Evolutionary conservation across 805 yeast genomes (phyloP).

Genomic region (Wickerhamiella azyma): DNA sequence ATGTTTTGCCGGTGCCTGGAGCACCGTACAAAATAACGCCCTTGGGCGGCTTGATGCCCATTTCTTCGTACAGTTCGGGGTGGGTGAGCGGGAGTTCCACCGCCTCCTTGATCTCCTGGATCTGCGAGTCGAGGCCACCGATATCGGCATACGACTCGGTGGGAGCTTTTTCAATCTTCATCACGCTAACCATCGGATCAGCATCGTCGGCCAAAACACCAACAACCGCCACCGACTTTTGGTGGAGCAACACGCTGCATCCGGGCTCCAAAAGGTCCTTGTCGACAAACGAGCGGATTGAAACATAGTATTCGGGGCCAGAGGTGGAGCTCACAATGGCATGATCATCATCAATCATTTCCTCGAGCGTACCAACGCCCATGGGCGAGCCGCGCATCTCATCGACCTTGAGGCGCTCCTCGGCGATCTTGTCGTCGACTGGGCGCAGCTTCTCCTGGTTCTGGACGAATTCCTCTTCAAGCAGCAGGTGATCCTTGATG

Average conservation of each 20-base stretch:
- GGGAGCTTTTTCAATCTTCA: constrained; percentile 97
- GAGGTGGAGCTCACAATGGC: constrained; percentile 94
- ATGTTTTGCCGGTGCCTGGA: constrained; percentile 95
- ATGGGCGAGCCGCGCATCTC: constrained; percentile 93
- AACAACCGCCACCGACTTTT: constrained; percentile 89
- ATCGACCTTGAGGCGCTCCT: constrained; percentile 88
- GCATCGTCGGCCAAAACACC: constrained; percentile 98
- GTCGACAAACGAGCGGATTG: constrained; percentile 91
- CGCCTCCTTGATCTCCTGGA: constrained; percentile 94
- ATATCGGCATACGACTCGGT: constrained; percentile 93
- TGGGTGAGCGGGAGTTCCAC: constrained; percentile 92
- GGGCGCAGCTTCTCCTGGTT: constrained; percentile 93
- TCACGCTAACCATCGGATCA: constrained; percentile 93
- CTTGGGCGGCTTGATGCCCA: constrained; percentile 98
- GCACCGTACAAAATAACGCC: constrained; percentile 96
- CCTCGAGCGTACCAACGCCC: constrained; percentile 93
- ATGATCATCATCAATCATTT: constrained; percentile 95
- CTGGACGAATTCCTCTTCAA: constrained; percentile 92
- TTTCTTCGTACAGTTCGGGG: constrained; percentile 93
- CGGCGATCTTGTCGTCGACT: constrained; percentile 90
- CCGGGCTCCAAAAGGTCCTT: constrained; percentile 94
- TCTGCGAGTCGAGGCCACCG: constrained; percentile 91
- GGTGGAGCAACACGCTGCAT: constrained; percentile 87
- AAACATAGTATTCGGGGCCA: constrained; percentile 94
- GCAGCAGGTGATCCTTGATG: constrained; percentile 84